Percentiles rank a stretch among this genome's conserved stretches.
Conservation (phyloP, 257 asterid species). For the Solanum phureja region DNA sequence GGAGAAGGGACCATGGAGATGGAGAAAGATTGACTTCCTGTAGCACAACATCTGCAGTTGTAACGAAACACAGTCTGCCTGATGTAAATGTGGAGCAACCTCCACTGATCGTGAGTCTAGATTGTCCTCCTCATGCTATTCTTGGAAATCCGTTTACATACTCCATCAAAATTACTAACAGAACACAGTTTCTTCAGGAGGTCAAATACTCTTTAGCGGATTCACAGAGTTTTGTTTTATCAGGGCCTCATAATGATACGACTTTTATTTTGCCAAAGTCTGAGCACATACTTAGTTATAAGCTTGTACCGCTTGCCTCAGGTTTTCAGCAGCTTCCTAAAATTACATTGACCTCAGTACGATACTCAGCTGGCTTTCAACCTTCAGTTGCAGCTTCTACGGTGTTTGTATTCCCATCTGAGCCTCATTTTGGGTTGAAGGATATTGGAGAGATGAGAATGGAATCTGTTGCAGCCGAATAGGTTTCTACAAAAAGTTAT, state of each 20-base stretch:
- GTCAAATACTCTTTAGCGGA: conserved; percentile 75
- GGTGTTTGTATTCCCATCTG: conserved; percentile 72
- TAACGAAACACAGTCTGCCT: conserved; percentile 56
- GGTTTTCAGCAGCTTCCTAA: conserved; percentile 85
- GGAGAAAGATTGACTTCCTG: conserved; percentile 13
- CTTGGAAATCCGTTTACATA: conserved; percentile 65
- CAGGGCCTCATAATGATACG: conserved; percentile 83
- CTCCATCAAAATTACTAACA: conserved; percentile 46
- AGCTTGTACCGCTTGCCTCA: conserved; percentile 71
- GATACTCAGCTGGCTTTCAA: conserved; percentile 69
- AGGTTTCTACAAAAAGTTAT: neutral
- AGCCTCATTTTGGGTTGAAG: conserved; percentile 38
- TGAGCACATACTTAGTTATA: conserved; percentile 42
- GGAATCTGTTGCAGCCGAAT: conserved; percentile 20
- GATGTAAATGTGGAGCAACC: conserved; percentile 70
- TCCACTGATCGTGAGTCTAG: conserved; percentile 56
- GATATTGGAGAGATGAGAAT: conserved; percentile 8
- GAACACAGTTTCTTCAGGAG: conserved; percentile 76
- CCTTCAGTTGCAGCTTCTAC: conserved; percentile 58
- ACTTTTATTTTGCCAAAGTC: conserved; percentile 62
- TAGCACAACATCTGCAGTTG: conserved; percentile 30
- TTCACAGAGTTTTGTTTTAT: conserved; percentile 67
- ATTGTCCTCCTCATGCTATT: conserved; percentile 76
- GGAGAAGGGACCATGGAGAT: conserved; percentile 53
- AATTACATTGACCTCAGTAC: conserved; percentile 47